These are phyloP conservation scores for Saururus chinensis DNA, from an alignment of 164 flowering plant genomes.

Conservation along the genomic window DNA sequence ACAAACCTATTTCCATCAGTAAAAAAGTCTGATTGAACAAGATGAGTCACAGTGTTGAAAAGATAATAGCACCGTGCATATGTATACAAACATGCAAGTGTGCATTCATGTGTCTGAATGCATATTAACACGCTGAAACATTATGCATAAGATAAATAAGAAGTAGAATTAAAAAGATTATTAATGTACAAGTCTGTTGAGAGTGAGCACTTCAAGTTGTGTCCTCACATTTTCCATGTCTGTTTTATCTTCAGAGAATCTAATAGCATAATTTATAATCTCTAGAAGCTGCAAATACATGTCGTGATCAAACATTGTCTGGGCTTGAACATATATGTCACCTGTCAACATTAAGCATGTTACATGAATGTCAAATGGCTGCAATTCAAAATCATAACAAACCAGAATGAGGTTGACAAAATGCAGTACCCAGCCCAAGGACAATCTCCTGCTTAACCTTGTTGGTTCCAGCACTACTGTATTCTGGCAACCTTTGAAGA, in stretches of 20 bases:
- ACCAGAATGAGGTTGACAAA: background rate
- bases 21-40: background rate
- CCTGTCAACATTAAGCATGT: conserved; percentile 38
- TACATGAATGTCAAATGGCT: background rate
- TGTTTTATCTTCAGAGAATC: conserved; percentile 28
- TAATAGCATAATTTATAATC: conserved; percentile 41
- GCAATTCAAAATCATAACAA: background rate
- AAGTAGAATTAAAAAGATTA: too few species aligned
- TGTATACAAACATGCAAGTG: background rate
- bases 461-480: conserved; percentile 31
- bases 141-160: too few species aligned
- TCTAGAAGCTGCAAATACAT: conserved; percentile 62
- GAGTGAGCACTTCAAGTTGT: background rate
- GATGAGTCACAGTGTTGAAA: background rate
- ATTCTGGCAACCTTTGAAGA: conserved; percentile 42
- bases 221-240: conserved; percentile 73
- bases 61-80: background rate
- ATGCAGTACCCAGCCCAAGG: conserved; percentile 69
- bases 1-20: conserved; percentile 2
- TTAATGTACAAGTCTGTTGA: too few species aligned
- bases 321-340: conserved; percentile 74
- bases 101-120: too few species aligned
- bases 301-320: conserved; percentile 58
- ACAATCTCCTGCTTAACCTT: conserved; percentile 92
- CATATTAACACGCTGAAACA: too few species aligned